Evolutionary conservation across 192 early-diverging fungal species (phyloP).

Genomic region (Coemansia sp.): DNA sequence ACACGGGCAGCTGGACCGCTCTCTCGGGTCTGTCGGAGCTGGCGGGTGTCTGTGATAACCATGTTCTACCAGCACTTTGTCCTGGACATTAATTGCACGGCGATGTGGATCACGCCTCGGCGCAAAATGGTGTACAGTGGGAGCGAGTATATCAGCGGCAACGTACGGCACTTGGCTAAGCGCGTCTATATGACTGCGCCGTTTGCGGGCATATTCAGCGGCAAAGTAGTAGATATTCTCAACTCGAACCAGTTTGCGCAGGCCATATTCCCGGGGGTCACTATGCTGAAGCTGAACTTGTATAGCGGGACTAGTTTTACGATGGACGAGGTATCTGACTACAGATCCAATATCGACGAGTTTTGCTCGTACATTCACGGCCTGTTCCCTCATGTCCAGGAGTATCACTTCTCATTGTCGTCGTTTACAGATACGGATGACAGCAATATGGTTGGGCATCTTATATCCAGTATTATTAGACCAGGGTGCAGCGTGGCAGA

Average conservation of each 20-base stretch:
- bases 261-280: conserved; percentile 33
- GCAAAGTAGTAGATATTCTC: conserved; percentile 28
- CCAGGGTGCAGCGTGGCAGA: conserved; percentile 14
- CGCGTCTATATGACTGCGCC: conserved; percentile 38
- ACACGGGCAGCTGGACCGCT: conserved; percentile 22
- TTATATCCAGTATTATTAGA: conserved; percentile 20
- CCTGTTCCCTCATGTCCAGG: conserved; percentile 31
- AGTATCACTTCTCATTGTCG: conserved; percentile 42
- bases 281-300: conserved; percentile 37
- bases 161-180: conserved; percentile 30
- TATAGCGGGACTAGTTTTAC: conserved; percentile 37
- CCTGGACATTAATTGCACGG: conserved; percentile 39
- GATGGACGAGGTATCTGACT: conserved; percentile 39
- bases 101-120: conserved; percentile 29
- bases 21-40: conserved; percentile 38
- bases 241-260: conserved; percentile 18
- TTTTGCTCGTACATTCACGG: conserved; percentile 23
- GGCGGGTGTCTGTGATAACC: conserved; percentile 34
- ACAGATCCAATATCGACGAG: conserved; percentile 9
- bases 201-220: conserved; percentile 43
- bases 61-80: conserved; percentile 43
- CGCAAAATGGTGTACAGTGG: conserved; percentile 30
- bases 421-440: conserved; percentile 48
- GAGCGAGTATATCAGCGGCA: conserved; percentile 27
- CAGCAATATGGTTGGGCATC: conserved; percentile 48